Evolutionary conservation across 2,329 filamentous ascomycete genomes (phyloP), one percentile per base, ranked within the genome.

Genomic region (Aureobasidium pullulans): DNA sequence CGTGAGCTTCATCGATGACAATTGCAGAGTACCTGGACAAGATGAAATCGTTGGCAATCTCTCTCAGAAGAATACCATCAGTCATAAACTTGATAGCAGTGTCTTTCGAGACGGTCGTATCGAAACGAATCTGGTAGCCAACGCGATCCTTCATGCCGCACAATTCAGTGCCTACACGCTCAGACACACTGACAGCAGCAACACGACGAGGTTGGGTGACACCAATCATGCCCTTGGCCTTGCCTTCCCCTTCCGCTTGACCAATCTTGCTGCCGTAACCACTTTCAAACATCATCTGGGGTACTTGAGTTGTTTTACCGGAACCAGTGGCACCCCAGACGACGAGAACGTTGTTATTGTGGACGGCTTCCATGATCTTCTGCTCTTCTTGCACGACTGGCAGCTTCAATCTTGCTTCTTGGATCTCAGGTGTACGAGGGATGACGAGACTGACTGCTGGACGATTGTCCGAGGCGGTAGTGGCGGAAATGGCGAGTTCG

Each of bases 51-150:
- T 94, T 86, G 0, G 89, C 86, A 57, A 96, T 87, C 73, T 99
- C 94, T 60, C 94, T 86, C 9, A 99, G 81, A 61, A 99, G 78
- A 31, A 99, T 91, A 81, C 94, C 94, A 72, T 99, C 94, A 0
- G 94, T 99, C 92, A 99, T 96, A 75, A 97, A 99, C 72, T 99
- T 99, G 71, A 99, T 84, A 6, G 90, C 88, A 0, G 94, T 99
- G 56, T 90, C 87, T 31, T 85, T 79, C 50, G 85, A 84, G 1
- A 88, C 85, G 0, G 86, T 93, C 52, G 88, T 90, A 69, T 99
- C 94, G 65, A 97, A 99, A 28, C 95, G 88, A 66, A 99, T 96
- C 71, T 76, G 94, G 71, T 97, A 95, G 4, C 89, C 90, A 6
- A 99, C 92, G 49, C 83, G 82, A 29, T 86, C 79, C n/a, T 85